Evolutionary conservation across 2,329 filamentous ascomycete species (phyloP).

Genomic region (Colletotrichum musicola): DNA sequence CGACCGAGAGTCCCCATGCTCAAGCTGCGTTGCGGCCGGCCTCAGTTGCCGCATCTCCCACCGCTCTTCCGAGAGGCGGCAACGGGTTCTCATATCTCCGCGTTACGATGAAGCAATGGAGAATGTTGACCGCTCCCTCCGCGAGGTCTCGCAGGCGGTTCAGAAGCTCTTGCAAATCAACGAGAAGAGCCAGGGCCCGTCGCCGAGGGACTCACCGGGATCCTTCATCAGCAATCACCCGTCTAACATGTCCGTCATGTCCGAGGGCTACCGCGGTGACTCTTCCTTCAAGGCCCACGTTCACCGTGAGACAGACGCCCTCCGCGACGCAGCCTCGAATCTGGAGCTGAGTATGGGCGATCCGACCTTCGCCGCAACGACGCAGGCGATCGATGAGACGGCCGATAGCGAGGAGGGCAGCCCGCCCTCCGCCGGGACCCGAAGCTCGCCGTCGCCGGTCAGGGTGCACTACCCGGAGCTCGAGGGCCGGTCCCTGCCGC

Average conservation of each 20-base stretch:
- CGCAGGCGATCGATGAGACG: slow-evolving; percentile 5
- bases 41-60: slow-evolving; percentile 44
- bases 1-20: slow-evolving; percentile 45
- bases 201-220: slow-evolving; percentile 17
- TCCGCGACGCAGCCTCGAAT: neutral
- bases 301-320: neutral
- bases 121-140: slow-evolving; percentile 44
- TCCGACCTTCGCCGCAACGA: neutral
- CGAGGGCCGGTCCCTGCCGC: slow-evolving; percentile 42
- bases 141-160: slow-evolving; percentile 45
- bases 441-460: slow-evolving; percentile 28
- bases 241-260: slow-evolving; percentile 39
- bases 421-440: neutral
- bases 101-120: slow-evolving; percentile 48
- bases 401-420: slow-evolving; percentile 1
- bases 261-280: slow-evolving; percentile 45
- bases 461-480: slow-evolving; percentile 38
- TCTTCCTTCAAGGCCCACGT: slow-evolving; percentile 47
- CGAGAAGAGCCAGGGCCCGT: slow-evolving; percentile 25
- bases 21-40: slow-evolving; percentile 46
- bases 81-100: slow-evolving; percentile 47
- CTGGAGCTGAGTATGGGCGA: neutral
- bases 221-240: slow-evolving; percentile 18
- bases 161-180: slow-evolving; percentile 40
- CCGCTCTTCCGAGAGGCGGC: slow-evolving; percentile 45